These are phyloP conservation scores for Piromyces finnis DNA, from an alignment of 192 early-diverging fungal genomes.

Conservation along the genomic window DNA sequence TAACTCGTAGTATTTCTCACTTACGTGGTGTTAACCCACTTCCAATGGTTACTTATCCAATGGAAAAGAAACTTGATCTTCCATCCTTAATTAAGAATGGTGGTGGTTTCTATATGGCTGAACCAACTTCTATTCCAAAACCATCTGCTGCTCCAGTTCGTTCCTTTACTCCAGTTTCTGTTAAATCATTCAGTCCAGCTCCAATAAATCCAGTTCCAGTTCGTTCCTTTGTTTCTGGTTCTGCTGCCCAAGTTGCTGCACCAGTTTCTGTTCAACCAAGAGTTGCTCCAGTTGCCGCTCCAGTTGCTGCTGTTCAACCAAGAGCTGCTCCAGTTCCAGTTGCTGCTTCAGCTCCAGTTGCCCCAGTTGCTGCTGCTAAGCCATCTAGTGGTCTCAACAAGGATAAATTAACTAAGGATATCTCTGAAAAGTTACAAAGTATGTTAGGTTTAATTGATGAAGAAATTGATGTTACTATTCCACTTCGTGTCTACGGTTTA, in stretches of 20 bases:
- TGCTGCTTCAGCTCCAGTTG: neutral
- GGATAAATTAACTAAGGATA: neutral
- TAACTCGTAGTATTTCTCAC: neutral
- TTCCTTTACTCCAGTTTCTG: neutral
- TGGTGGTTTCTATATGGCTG: neutral
- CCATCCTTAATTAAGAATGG: neutral
- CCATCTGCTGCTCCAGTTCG: neutral
- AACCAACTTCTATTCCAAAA: neutral
- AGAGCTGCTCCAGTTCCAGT: neutral
- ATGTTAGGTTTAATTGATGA: neutral
- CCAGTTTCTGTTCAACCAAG: neutral
- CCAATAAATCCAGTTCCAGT: too few relatives aligned
- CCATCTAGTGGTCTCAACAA: neutral
- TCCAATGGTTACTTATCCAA: neutral
- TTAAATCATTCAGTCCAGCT: too few relatives aligned
- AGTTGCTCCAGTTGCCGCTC: neutral
- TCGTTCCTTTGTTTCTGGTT: too few relatives aligned
- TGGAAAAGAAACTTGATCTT: neutral
- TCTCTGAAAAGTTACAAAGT: neutral
- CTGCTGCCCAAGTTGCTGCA: neutral
- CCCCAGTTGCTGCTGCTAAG: neutral
- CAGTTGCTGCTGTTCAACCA: neutral
- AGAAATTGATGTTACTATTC: neutral
- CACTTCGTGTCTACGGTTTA: neutral
- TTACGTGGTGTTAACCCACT: neutral